Conservation (phyloP, 495 filamentous ascomycete species). For the Sordaria brevicollis region DNA sequence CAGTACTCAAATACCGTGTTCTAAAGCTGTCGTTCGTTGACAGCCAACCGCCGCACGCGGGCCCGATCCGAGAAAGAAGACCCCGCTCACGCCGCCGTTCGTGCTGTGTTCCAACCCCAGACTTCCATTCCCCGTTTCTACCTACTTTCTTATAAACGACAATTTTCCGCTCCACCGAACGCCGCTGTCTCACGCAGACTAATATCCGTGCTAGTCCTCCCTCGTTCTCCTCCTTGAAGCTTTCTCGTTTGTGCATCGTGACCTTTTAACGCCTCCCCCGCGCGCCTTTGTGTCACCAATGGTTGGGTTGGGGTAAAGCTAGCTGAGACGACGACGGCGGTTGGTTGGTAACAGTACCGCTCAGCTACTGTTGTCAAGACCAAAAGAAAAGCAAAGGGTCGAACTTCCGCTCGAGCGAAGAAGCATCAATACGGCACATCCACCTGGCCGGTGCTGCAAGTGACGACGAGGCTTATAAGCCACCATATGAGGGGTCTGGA, state of each 20-base stretch:
- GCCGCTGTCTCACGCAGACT: not conserved
- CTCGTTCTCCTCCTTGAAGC: not conserved
- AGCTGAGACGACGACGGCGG: not conserved
- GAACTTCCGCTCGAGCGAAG: conserved; percentile 9
- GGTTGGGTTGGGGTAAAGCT: not conserved
- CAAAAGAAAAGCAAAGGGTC: not conserved
- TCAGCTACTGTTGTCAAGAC: not conserved
- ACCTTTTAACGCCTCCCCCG: not conserved
- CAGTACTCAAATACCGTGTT: not conserved
- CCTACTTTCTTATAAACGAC: not conserved
- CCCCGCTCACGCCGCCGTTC: no score
- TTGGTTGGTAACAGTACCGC: not conserved
- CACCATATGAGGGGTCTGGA: not conserved
- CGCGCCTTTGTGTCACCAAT: not conserved
- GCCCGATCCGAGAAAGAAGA: not conserved
- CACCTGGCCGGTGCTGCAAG: not conserved
- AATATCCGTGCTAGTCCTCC: not conserved
- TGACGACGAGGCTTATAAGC: not conserved
- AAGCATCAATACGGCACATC: not conserved
- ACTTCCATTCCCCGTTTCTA: no score
- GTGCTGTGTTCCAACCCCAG: not conserved
- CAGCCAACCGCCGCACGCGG: not conserved
- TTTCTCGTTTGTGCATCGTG: not conserved
- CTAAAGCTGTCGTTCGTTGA: not conserved
- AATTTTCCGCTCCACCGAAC: not conserved